Percentiles rank a stretch among this genome's conserved stretches.
These are phyloP conservation scores for Cladophialophora exuberans DNA, from an alignment of 2,329 filamentous ascomycete species.

Conservation along the genomic window DNA sequence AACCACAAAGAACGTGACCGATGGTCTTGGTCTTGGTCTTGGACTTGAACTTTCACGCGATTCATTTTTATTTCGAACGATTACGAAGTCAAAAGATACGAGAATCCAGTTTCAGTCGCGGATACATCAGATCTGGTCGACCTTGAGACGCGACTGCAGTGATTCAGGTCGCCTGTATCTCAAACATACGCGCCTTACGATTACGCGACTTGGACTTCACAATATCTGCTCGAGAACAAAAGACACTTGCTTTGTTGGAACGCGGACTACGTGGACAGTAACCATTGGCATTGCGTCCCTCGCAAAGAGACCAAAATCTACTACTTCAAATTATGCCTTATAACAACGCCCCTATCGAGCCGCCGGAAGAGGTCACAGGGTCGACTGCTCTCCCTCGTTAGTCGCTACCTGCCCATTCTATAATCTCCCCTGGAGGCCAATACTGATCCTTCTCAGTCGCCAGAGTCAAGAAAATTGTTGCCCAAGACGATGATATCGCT, in stretches of 20 bases:
- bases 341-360: conserved; percentile 82
- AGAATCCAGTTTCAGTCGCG: no score
- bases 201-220: no score
- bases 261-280: no score
- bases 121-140: no score
- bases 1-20: conserved; percentile 20
- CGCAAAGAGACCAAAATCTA: no score
- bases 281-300: neutral
- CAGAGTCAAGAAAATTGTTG: conserved; percentile 93
- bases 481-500: conserved; percentile 80
- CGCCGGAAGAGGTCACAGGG: conserved; percentile 79
- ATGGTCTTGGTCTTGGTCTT: conserved; percentile 8
- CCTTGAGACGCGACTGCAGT: no score
- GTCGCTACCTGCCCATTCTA: conserved; percentile 40
- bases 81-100: neutral
- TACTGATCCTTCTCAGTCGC: conserved; percentile 65
- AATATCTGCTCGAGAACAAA: no score
- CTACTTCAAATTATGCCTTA: conserved; percentile 81
- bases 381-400: conserved; percentile 82
- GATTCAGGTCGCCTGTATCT: no score
- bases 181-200: no score
- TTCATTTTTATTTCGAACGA: neutral
- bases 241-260: no score
- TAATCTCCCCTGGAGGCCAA: neutral
- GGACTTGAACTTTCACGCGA: neutral